A percentile compares a stretch with the other conserved stretches of the same genome.
Evolutionary conservation across 1,284 basidiomycete genomes (phyloP).

Genomic region (Marasmius tenuissimus): DNA sequence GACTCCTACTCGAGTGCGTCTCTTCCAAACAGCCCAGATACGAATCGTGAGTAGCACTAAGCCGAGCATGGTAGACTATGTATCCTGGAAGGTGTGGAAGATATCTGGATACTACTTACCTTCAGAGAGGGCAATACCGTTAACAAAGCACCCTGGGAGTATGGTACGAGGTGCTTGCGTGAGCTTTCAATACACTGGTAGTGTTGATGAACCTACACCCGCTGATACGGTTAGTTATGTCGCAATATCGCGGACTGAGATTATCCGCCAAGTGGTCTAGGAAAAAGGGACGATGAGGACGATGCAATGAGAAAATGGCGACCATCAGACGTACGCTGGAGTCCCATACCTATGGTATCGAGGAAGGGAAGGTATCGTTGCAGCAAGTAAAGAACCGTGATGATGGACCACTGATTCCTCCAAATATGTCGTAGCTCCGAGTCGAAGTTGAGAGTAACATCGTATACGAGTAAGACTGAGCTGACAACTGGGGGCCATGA

Average conservation of each 20-base stretch:
- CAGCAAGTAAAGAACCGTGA: not conserved
- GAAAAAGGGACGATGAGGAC: not conserved
- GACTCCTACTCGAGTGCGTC: not conserved
- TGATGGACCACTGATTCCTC: not conserved
- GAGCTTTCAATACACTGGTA: not conserved
- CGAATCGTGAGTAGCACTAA: not conserved
- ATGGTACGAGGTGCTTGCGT: not conserved
- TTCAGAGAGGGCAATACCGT: not conserved
- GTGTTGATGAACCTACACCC: not conserved
- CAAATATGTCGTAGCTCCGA: not conserved
- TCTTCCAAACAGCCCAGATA: not conserved
- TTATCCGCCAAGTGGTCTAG: not conserved
- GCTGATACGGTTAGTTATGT: not conserved
- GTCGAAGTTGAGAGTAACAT: not conserved
- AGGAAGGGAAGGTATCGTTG: conserved; percentile 1
- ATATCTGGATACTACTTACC: not conserved
- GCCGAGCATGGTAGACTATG: not conserved
- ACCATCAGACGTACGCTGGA: not conserved
- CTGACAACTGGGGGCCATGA: not conserved
- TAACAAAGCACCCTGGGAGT: not conserved
- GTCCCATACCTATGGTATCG: not conserved
- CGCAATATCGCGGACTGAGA: not conserved
- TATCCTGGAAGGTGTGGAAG: not conserved
- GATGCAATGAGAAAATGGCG: not conserved
- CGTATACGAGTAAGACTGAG: not conserved